phyloP scores from a whole-genome alignment of 2,329 filamentous ascomycete species.

The Volutella citrinella region DNA sequence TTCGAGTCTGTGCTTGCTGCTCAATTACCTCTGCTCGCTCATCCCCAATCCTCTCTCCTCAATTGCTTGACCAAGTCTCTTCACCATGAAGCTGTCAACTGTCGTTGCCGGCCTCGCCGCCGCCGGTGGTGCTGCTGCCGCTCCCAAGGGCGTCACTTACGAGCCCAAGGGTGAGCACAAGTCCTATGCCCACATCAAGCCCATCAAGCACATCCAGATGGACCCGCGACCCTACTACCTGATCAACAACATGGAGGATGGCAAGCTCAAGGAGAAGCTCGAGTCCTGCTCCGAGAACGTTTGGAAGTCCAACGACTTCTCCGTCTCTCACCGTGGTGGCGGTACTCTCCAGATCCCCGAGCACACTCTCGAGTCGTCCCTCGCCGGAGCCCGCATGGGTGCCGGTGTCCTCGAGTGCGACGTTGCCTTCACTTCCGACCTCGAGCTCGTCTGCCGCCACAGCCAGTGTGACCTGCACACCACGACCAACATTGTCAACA shows the following conservation, averaged over 20 bases:
- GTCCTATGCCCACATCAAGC: constrained; percentile 22
- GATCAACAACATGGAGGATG: constrained; percentile 59
- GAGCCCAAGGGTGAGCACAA: constrained; percentile 7
- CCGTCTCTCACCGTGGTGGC: constrained; percentile 61
- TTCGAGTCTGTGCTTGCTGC: too few relatives aligned
- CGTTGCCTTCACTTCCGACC: constrained; percentile 63
- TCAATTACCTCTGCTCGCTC: too few relatives aligned
- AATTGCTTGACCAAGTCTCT: too few relatives aligned
- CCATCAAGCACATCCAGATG: constrained; percentile 51
- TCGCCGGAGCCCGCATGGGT: constrained; percentile 65
- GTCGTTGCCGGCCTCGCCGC: constrained; percentile 30
- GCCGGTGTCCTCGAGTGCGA: constrained; percentile 67
- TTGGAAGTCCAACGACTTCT: constrained; percentile 51
- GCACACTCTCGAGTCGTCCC: constrained; percentile 56
- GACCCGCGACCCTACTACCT: constrained; percentile 65
- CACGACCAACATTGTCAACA: constrained; percentile 64
- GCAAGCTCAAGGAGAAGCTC: constrained; percentile 58
- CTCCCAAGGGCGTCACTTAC: constrained; percentile 17
- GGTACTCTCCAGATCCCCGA: constrained; percentile 63
- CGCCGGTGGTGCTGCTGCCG: constrained; percentile 23
- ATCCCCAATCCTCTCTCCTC: too few relatives aligned
- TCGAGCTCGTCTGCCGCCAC: constrained; percentile 65
- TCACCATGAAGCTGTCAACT: too few relatives aligned
- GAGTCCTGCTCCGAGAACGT: constrained; percentile 54
- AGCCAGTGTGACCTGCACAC: constrained; percentile 66